Percentiles rank a stretch among this genome's conserved stretches.
Conservation (phyloP, 768 basidiomycete genomes). For the Hemileccinum rubropunctum region DNA sequence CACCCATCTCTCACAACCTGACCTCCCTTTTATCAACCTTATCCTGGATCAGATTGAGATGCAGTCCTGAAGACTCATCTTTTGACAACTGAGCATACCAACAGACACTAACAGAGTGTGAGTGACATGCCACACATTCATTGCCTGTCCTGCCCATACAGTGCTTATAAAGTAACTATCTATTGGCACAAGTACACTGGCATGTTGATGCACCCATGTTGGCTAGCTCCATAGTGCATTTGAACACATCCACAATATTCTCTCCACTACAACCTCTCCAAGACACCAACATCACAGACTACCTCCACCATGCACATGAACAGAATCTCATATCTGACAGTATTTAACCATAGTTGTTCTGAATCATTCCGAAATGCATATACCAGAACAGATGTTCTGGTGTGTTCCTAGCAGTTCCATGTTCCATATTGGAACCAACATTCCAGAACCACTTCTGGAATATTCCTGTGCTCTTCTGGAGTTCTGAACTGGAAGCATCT, state of each 20-base stretch:
- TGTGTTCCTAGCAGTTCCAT: too few species aligned
- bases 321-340: conserved; percentile 95
- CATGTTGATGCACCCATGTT: conserved; percentile 90
- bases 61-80: conserved; percentile 81
- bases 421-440: too few species aligned
- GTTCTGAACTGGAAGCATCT: too few species aligned
- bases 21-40: conserved; percentile 84
- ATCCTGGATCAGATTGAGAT: conserved; percentile 95
- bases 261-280: conserved; percentile 86
- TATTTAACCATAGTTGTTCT: too few species aligned
- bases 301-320: conserved; percentile 91
- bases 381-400: too few species aligned
- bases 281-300: conserved; percentile 92
- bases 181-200: conserved; percentile 90
- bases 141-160: conserved; percentile 7
- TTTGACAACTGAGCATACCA: conserved; percentile 61
- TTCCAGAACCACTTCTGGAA: too few species aligned
- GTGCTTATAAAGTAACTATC: conserved; percentile 61
- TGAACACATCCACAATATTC: conserved; percentile 81
- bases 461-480: too few species aligned
- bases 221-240: conserved; percentile 74
- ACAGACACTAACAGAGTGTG: conserved; percentile 75
- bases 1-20: conserved; percentile 71
- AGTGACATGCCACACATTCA: conserved; percentile 25
- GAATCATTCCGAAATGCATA: too few species aligned